Evolutionary conservation across 345 rosid species (phyloP), one percentile per base, ranked within the genome.

Genomic region (Odontarrhena argentea): DNA sequence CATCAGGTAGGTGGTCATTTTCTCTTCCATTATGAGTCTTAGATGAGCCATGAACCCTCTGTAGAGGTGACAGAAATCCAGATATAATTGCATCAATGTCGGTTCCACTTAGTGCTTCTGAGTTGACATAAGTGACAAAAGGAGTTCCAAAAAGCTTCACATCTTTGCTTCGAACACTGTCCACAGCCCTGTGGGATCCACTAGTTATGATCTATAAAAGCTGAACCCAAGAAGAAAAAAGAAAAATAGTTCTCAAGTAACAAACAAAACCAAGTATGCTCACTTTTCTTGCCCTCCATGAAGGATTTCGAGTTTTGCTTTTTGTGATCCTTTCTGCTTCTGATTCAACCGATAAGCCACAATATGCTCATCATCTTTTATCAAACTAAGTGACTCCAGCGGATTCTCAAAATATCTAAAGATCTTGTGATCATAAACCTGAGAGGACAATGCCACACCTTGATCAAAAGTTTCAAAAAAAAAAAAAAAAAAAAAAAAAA

Each of bases 301-400:
- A 67, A 82, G 74, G 53, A 94, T 76, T 84, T 84, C 91, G 25
- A 94, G 71, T 71, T 76, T 94, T 56, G 57, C 80, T 74, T 84
- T 87, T 51, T 92, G 87, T 10, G 65, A 53, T 67, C 68, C 80
- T 65, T 81, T 86, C 43, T 63, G 82, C 30, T 78, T 73, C 68
- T 88, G 73, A 12, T 61, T 74, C 3, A 74, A 54, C 50, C 91
- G 85, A 68, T 87, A 94, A 5, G 99, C 99, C 63, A 88, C 99
- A 57, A 94, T 77, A 79, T 73, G 88, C 63, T 94, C 97, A 63
- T 91, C 91, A 62, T 94, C 96, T 71, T 91, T 94, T 74, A 91
- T 84, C 63, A 81, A 70, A 62, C 65, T 58, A 69, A 94, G 69
- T 60, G 80, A 71, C 60, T 85, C 95, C 64, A 75, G 59, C 43